Evolutionary conservation across 2,329 filamentous ascomycete species (phyloP).

Genomic region (Microdochium paspali): DNA sequence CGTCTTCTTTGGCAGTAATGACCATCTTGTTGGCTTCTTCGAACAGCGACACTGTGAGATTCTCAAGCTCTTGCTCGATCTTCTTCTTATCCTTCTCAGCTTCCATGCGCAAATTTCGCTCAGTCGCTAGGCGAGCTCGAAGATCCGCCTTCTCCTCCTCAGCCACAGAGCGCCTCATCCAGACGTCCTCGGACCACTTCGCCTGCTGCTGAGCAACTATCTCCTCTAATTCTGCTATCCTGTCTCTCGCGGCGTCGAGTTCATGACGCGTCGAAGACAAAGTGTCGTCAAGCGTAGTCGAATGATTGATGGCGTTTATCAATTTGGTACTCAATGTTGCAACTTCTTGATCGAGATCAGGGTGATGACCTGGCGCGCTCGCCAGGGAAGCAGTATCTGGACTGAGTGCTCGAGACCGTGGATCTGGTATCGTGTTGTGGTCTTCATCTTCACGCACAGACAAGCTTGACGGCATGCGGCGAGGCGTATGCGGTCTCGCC

Average conservation of each 20-base stretch:
- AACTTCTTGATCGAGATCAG: slow-evolving; percentile 62
- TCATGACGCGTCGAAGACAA: slow-evolving; percentile 76
- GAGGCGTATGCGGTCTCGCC: slow-evolving; percentile 19
- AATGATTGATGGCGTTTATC: slow-evolving; percentile 94
- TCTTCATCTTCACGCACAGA: slow-evolving; percentile 44
- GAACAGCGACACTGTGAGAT: slow-evolving; percentile 84
- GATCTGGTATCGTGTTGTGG: slow-evolving; percentile 62
- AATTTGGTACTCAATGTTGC: slow-evolving; percentile 89
- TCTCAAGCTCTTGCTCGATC: slow-evolving; percentile 89
- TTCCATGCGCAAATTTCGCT: slow-evolving; percentile 53
- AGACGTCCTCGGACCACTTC: slow-evolving; percentile 62
- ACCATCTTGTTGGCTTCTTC: slow-evolving; percentile 99
- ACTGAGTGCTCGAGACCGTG: slow-evolving; percentile 43
- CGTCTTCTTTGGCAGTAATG: slow-evolving; percentile 79
- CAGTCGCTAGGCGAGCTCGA: slow-evolving; percentile 49
- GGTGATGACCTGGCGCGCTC: slow-evolving; percentile 32
- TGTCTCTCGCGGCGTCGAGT: slow-evolving; percentile 61
- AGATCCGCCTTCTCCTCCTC: slow-evolving; percentile 61
- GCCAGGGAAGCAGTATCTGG: slow-evolving; percentile 26
- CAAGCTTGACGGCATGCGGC: slow-evolving; percentile 23
- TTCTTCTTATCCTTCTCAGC: slow-evolving; percentile 73
- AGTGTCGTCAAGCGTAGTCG: slow-evolving; percentile 83
- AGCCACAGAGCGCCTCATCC: slow-evolving; percentile 66
- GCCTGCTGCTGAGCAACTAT: slow-evolving; percentile 59
- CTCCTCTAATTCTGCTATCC: slow-evolving; percentile 58